Evolutionary conservation across 306 rosid genomes (phyloP).

Genomic region (Cucurbita pepo): DNA sequence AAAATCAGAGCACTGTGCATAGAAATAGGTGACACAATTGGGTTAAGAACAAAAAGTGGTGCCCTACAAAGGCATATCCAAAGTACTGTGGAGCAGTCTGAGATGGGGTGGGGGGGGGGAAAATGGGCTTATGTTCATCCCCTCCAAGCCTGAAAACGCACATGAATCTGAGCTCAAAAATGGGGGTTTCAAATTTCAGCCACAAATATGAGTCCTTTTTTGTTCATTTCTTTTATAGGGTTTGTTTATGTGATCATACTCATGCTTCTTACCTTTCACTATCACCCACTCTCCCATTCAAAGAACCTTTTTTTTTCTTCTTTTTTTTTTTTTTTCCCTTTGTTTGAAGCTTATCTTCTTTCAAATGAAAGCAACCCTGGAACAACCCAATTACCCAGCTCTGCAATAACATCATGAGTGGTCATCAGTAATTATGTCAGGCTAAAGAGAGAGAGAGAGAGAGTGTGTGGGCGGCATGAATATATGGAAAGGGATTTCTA

Average conservation of each 20-base stretch:
- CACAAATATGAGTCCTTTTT: neutral
- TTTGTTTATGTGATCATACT: neutral
- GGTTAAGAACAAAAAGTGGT: neutral
- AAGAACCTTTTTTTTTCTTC: neutral
- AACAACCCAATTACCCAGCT: slow-evolving; percentile 1
- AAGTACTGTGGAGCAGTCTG: neutral
- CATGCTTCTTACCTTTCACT: neutral
- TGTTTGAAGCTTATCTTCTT: neutral
- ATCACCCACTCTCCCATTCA: neutral
- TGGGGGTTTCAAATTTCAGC: neutral
- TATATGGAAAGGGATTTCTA: slow-evolving; percentile 45
- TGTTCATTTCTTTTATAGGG: neutral
- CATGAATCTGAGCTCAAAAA: neutral
- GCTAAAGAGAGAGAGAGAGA: neutral
- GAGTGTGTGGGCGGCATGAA: slow-evolving; percentile 38
- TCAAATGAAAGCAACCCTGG: slow-evolving; percentile 1
- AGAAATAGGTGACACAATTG: neutral
- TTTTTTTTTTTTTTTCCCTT: too few relatives aligned
- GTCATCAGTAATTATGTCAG: neutral
- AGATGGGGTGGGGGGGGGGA: neutral
- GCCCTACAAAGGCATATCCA: slow-evolving; percentile 1
- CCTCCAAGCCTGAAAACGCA: neutral
- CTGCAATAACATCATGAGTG: neutral
- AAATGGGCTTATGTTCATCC: slow-evolving; percentile 1
- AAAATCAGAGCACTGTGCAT: neutral